Percentiles rank a stretch among this genome's conserved stretches.
Conservation (phyloP, 1,139 yeast species). For the Diutina siamensis region DNA sequence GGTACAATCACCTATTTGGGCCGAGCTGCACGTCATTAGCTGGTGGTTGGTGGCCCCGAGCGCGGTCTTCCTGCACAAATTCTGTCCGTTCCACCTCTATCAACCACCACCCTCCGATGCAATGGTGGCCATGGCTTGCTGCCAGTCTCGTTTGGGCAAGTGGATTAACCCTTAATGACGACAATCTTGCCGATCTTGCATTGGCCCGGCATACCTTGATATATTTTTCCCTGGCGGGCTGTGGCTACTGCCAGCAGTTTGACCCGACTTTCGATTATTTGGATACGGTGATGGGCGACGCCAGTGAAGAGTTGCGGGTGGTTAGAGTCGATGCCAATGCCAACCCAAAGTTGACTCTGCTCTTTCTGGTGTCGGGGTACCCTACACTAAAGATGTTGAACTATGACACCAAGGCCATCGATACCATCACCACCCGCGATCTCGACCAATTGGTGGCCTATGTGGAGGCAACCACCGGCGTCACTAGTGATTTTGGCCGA, state of each 20-base stretch:
- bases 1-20: too few relatives aligned
- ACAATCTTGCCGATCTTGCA: neutral
- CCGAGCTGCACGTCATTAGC: too few relatives aligned
- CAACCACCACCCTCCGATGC: neutral
- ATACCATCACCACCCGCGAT: conserved; percentile 15
- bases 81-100: neutral
- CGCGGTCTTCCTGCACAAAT: too few relatives aligned
- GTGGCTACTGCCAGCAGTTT: conserved; percentile 3
- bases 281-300: neutral
- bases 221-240: conserved; percentile 3
- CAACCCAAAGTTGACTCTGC: conserved; percentile 15
- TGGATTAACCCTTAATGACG: neutral
- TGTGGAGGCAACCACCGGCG: conserved; percentile 10
- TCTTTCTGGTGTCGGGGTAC: conserved; percentile 19
- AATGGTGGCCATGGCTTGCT: conserved; percentile 1
- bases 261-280: conserved; percentile 2
- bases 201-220: neutral
- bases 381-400: conserved; percentile 26
- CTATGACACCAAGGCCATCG: conserved; percentile 18
- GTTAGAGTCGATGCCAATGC: conserved; percentile 19
- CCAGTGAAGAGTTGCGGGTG: conserved; percentile 17
- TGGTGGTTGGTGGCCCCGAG: neutral
- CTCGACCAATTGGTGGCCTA: conserved; percentile 17
- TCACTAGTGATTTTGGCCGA: neutral
- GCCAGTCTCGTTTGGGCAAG: neutral